phyloP scores from a whole-genome alignment of 2,329 filamentous ascomycete genomes.

The Fusarium compactum region DNA sequence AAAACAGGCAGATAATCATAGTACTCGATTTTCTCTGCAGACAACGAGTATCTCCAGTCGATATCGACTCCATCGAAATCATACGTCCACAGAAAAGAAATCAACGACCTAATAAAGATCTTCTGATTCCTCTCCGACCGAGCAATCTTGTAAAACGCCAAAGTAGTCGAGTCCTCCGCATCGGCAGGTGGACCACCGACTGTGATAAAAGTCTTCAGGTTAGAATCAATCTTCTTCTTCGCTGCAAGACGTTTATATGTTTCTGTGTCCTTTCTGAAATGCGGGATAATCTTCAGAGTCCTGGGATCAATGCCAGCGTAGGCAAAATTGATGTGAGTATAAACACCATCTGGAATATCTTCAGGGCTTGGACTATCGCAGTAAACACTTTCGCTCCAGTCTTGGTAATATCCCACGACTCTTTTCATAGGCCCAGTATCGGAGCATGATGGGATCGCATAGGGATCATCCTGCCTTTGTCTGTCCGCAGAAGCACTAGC shows the following conservation, averaged over 20 bases:
- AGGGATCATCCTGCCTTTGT: neutral
- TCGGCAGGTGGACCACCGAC: slow-evolving; percentile 58
- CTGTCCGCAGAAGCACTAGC: neutral
- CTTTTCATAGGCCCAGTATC: neutral
- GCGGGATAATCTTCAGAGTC: slow-evolving; percentile 17
- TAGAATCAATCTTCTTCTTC: neutral
- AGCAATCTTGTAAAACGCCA: slow-evolving; percentile 43
- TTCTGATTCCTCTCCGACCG: neutral
- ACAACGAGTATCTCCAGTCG: slow-evolving; percentile 11
- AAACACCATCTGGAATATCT: neutral
- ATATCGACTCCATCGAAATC: slow-evolving; percentile 33
- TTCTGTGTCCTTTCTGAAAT: neutral
- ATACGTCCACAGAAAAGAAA: slow-evolving; percentile 36
- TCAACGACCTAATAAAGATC: slow-evolving; percentile 10
- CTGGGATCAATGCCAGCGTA: slow-evolving; percentile 45
- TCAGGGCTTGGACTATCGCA: slow-evolving; percentile 49
- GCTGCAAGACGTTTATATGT: neutral
- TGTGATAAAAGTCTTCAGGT: neutral
- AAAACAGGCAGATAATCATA: slow-evolving; percentile 48
- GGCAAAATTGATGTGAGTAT: slow-evolving; percentile 9
- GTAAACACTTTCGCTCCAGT: neutral
- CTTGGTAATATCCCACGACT: neutral
- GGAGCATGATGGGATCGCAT: neutral
- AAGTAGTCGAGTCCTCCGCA: slow-evolving; percentile 48
- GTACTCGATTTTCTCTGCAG: slow-evolving; percentile 52